Conservation (phyloP, 202 grass and related monocot species). For the Elaeis oleifera region DNA sequence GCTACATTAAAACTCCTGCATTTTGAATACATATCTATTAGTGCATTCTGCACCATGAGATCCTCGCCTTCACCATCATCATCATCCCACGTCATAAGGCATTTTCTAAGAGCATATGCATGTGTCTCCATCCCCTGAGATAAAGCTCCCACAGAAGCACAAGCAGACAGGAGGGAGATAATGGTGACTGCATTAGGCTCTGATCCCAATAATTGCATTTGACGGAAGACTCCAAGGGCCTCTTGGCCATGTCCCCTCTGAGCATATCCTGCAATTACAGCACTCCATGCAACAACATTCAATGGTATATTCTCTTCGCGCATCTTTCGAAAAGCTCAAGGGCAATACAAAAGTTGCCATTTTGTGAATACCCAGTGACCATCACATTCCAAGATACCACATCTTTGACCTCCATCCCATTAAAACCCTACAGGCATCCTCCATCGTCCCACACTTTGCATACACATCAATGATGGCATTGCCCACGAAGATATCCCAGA, state of each 20-base stretch:
- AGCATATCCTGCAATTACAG: conserved; percentile 68
- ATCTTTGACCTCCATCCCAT: conserved; percentile 53
- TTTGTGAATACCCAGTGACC: conserved; percentile 68
- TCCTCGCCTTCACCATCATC: conserved; percentile 31
- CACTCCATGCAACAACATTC: conserved; percentile 63
- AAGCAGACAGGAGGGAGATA: conserved; percentile 68
- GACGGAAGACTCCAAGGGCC: conserved; percentile 41
- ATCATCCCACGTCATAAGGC: conserved; percentile 33
- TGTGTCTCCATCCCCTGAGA: conserved; percentile 64
- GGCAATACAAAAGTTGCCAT: conserved; percentile 61
- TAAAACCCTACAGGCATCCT: conserved; percentile 57
- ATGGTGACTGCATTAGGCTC: conserved; percentile 68
- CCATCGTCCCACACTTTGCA: conserved; percentile 57
- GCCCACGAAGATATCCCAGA: conserved; percentile 55
- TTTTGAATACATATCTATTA: conserved; percentile 91
- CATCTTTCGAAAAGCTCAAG: conserved; percentile 61
- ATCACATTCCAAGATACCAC: conserved; percentile 64
- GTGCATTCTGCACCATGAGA: conserved; percentile 61
- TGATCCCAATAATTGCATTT: conserved; percentile 51
- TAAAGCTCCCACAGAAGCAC: conserved; percentile 65
- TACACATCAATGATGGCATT: conserved; percentile 55
- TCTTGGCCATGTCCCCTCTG: conserved; percentile 59
- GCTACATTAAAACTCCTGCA: conserved; percentile 51
- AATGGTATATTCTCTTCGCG: conserved; percentile 44
- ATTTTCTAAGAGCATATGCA: conserved; percentile 63